These are phyloP conservation scores for Neopestalotiopsis rosae DNA, from an alignment of 2,329 filamentous ascomycete species.

Conservation along the genomic window DNA sequence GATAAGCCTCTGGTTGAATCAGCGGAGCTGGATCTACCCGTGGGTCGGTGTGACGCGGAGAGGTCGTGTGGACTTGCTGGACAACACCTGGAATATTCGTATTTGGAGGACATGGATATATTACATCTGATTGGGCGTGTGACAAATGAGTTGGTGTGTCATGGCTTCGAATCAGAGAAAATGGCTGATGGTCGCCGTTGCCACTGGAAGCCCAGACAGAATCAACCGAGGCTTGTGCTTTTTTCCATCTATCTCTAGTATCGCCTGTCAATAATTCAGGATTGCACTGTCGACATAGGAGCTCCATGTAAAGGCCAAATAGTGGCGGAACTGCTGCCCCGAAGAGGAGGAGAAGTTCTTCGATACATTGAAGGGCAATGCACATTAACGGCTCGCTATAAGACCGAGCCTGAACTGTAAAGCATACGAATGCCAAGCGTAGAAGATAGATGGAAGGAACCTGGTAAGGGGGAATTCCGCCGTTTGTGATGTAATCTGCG, in stretches of 20 bases:
- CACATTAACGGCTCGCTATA: conserved; percentile 17
- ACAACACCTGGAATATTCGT: background rate
- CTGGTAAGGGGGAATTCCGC: conserved; percentile 21
- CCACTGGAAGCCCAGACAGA: conserved; percentile 23
- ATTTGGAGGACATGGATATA: background rate
- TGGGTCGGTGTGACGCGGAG: conserved; percentile 17
- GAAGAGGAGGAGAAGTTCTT: conserved; percentile 26
- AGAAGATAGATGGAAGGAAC: conserved; percentile 27
- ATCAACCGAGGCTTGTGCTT: conserved; percentile 21
- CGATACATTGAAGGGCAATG: conserved; percentile 23
- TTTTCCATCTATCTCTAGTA: conserved; percentile 24
- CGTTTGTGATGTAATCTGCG: conserved; percentile 22
- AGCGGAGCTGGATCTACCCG: conserved; percentile 10
- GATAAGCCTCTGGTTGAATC: background rate
- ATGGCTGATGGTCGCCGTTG: background rate
- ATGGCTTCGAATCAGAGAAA: conserved; percentile 3
- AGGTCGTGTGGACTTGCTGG: conserved; percentile 11
- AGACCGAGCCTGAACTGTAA: conserved; percentile 18
- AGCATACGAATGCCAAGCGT: conserved; percentile 25
- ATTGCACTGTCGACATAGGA: conserved; percentile 22
- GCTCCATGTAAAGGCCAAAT: conserved; percentile 25
- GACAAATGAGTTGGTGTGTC: background rate
- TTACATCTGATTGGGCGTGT: background rate
- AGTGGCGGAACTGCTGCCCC: conserved; percentile 27
- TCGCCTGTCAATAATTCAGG: conserved; percentile 16